A percentile compares a stretch with the other conserved stretches of the same genome.
Conservation (phyloP, 2,329 filamentous ascomycete species). For the Didymellaceae sp. region DNA sequence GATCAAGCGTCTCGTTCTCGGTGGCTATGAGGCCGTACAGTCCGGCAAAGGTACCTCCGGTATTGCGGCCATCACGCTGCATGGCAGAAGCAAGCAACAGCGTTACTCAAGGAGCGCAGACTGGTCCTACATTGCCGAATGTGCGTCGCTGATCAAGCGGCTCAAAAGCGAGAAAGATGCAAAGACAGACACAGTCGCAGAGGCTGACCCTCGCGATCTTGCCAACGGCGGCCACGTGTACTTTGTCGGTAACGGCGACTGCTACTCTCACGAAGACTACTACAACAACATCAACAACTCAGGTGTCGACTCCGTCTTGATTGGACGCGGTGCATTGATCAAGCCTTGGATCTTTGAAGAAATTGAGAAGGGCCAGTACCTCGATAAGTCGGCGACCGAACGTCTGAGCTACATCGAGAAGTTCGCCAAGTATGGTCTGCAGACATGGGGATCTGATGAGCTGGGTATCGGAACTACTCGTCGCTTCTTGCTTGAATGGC, state of each 20-base stretch:
- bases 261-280: slow-evolving; percentile 92
- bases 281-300: slow-evolving; percentile 76
- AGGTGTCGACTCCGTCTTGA: slow-evolving; percentile 92
- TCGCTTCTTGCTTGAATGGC: slow-evolving; percentile 91
- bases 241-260: slow-evolving; percentile 96
- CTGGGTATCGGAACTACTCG: slow-evolving; percentile 89
- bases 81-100: slow-evolving; percentile 92
- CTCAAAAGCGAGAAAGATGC: slow-evolving; percentile 73
- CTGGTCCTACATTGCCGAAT: slow-evolving; percentile 93
- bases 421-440: slow-evolving; percentile 87
- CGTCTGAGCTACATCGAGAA: slow-evolving; percentile 85
- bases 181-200: slow-evolving; percentile 76
- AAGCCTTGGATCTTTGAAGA: slow-evolving; percentile 99
- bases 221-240: slow-evolving; percentile 75
- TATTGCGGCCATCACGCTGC: slow-evolving; percentile 92
- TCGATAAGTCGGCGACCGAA: slow-evolving; percentile 92
- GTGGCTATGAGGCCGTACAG: slow-evolving; percentile 73
- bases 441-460: slow-evolving; percentile 96
- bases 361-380: slow-evolving; percentile 87
- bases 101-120: slow-evolving; percentile 92
- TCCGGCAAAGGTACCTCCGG: slow-evolving; percentile 68
- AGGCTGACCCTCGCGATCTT: slow-evolving; percentile 77
- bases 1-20: slow-evolving; percentile 82
- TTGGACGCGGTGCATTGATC: slow-evolving; percentile 92
- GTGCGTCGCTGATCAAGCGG: slow-evolving; percentile 79